Evolutionary conservation across 2,329 filamentous ascomycete species (phyloP).

Genomic region (Geosmithia putterillii): DNA sequence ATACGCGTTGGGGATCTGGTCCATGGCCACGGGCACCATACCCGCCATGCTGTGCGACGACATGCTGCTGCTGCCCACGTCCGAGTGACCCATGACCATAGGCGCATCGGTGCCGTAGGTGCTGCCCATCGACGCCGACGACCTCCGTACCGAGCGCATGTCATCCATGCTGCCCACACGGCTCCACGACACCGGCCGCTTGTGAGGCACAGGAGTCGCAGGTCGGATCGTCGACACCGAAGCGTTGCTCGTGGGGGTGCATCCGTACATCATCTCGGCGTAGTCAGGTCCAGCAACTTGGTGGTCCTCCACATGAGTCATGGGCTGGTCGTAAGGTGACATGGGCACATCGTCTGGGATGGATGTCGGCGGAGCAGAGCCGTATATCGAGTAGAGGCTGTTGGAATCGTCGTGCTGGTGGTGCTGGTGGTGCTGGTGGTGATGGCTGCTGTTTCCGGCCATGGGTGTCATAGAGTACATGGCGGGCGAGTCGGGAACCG

Average conservation of each 20-base stretch:
- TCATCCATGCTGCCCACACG: slow-evolving; percentile 23
- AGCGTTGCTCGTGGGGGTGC: slow-evolving; percentile 1
- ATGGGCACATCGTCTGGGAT: slow-evolving; percentile 1
- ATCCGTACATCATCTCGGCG: slow-evolving; percentile 2
- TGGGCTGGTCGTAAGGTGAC: slow-evolving; percentile 3
- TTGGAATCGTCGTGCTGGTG: slow-evolving; percentile 1
- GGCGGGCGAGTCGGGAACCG: background rate
- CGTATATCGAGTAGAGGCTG: slow-evolving; percentile 1
- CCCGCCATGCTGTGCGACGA: slow-evolving; percentile 10
- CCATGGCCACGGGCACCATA: slow-evolving; percentile 1
- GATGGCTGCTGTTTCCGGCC: background rate
- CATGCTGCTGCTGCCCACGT: background rate
- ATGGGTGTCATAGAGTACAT: slow-evolving; percentile 3
- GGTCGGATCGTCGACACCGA: slow-evolving; percentile 15
- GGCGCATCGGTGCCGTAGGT: slow-evolving; percentile 9
- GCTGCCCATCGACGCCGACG: slow-evolving; percentile 14
- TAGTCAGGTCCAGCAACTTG: background rate
- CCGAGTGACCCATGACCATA: slow-evolving; percentile 5
- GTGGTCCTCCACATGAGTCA: background rate
- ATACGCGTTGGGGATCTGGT: slow-evolving; percentile 7
- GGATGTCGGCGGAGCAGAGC: slow-evolving; percentile 1
- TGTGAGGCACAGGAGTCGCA: slow-evolving; percentile 23
- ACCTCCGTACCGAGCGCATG: slow-evolving; percentile 22
- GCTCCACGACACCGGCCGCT: slow-evolving; percentile 25
- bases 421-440: background rate